A percentile compares a stretch with the other conserved stretches of the same genome.
Conservation (phyloP, 495 filamentous ascomycete species). For the Annulohypoxylon nitens region DNA sequence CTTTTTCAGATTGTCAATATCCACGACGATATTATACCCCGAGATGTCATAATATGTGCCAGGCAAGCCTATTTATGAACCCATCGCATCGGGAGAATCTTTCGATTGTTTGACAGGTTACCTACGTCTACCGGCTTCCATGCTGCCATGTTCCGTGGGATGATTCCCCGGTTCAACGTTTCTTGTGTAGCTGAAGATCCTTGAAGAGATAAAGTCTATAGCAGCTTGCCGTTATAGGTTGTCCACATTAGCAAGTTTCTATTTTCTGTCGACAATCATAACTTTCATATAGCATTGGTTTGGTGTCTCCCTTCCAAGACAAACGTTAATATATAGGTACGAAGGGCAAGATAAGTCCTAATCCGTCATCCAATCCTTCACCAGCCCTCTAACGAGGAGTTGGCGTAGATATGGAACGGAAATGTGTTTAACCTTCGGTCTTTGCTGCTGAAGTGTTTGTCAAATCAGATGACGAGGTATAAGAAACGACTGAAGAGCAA, state of each 20-base stretch:
- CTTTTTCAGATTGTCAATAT: slow-evolving; percentile 4
- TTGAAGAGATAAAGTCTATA: neutral
- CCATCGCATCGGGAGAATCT: slow-evolving; percentile 34
- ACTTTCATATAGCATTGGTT: slow-evolving; percentile 1
- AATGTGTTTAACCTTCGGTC: neutral
- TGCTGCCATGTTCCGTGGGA: slow-evolving; percentile 32
- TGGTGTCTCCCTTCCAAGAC: neutral
- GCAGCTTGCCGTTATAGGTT: slow-evolving; percentile 23
- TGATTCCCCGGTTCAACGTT: slow-evolving; percentile 18
- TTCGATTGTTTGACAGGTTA: slow-evolving; percentile 28
- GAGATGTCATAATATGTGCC: slow-evolving; percentile 18
- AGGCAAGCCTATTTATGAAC: slow-evolving; percentile 18
- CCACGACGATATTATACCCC: slow-evolving; percentile 2
- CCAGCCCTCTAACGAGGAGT: neutral
- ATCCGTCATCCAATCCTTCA: neutral
- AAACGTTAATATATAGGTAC: neutral
- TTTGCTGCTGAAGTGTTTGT: neutral
- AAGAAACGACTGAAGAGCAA: slow-evolving; percentile 9
- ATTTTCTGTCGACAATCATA: neutral
- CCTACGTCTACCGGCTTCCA: slow-evolving; percentile 26
- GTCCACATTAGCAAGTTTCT: slow-evolving; percentile 11
- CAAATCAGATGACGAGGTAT: slow-evolving; percentile 24
- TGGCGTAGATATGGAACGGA: slow-evolving; percentile 5
- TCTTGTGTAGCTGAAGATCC: slow-evolving; percentile 11
- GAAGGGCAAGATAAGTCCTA: neutral